Base-by-base conservation (phyloP, 306 rosid genomes). In the Gleditsia sinensis region DNA sequence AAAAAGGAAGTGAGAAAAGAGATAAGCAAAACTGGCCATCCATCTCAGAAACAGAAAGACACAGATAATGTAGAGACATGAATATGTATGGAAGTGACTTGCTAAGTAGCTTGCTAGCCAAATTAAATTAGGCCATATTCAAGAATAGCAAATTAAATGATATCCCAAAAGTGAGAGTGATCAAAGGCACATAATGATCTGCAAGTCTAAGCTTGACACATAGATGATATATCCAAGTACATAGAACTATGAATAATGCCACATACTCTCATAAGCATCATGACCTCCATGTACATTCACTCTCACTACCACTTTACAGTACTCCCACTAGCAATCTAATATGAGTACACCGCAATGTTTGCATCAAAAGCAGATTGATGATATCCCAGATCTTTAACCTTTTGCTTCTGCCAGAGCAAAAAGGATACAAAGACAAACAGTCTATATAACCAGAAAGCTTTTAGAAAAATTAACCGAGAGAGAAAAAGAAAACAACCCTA, bases 381-480 rank as follows among this genome's bases (percentile, higher is more conserved):
- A 78, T 86, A 83, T 71, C 75, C 73, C 78, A 86, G 76, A 82
- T 77, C 74, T 76, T 80, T 32, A 40, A 69, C 56, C 86, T 78
- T 84, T 83, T 83, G 76, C 85, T 77, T 80, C 83, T 67, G 67
- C 61, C 74, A 79, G 32, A 77, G 14, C 80, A 71, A 85, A 83
- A 76, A 80, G 78, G 75, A 73, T 77, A 78, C 81, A 85, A 83
- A 80, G 81, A 85, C 79, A 82, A 54, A 81, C 78, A 69, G 81
- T 70, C 74, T 65, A 10, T 23, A 53, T 25, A 55, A 48, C 78
- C 48, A 82, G 34, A 59, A 68, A 72, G 34, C 75, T 77, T 83
- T 65, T 54, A 69, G 42, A 21, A 60, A 75, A 51, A 57, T 50
- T 58, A 73, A 81, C 76, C 23, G 6, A 37, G 13, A 20, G 59